These are phyloP conservation scores for Larix kaempferi DNA, from an alignment of 75 land plant species.

Conservation along the genomic window DNA sequence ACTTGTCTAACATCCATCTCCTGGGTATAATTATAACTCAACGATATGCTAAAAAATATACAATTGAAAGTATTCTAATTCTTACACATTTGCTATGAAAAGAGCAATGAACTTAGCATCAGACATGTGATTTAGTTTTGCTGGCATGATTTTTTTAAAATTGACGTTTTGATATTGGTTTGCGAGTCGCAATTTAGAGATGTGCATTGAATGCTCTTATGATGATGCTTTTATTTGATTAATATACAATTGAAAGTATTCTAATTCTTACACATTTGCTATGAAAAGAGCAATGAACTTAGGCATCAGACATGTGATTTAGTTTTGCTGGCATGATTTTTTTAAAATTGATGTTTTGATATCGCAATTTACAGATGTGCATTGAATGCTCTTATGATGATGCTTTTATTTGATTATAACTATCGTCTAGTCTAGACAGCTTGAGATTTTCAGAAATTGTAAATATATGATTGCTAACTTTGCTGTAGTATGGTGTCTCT, in stretches of 20 bases:
- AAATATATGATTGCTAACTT: too few species aligned
- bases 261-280: background rate
- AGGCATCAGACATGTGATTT: background rate
- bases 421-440: too few species aligned
- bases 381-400: background rate
- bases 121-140: background rate
- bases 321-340: background rate
- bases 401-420: too few species aligned
- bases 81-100: background rate
- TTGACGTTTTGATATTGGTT: background rate
- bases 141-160: background rate
- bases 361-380: background rate
- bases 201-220: background rate
- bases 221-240: too few species aligned
- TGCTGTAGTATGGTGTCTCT: too few species aligned
- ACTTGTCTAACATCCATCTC: background rate
- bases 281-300: background rate
- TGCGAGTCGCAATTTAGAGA: background rate
- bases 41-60: background rate
- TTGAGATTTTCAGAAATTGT: too few species aligned
- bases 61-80: background rate
- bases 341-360: background rate
- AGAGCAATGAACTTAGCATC: background rate
- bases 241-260: background rate
- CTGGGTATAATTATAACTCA: background rate